Base-by-base conservation (phyloP, 2,329 filamentous ascomycete genomes). In the Trichoderma atrobrunneum region DNA sequence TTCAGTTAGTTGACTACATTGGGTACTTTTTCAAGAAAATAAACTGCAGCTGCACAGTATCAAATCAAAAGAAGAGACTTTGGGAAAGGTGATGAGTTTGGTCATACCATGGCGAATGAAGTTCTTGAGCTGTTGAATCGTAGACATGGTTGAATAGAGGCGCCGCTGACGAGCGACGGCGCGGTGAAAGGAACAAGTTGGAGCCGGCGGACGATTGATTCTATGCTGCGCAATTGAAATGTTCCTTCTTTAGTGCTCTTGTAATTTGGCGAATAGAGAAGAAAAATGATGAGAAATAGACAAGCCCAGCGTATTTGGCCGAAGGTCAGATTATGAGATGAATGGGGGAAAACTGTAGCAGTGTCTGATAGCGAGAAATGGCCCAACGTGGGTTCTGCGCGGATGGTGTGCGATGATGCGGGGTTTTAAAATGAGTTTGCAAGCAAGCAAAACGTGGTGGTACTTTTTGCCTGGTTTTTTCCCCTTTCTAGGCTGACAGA, bases 51-150 rank as follows among this genome's bases (percentile, higher is more conserved):
- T 36, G 30, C 26, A 28, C 14, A 60, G 18, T n/a, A n/a, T 16
- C 57, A 16, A 36, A 8, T 43, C 54, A 36, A 48, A 11, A 18
- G 43, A 34, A 26, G 32, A 16, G 39, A 72, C 12, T 28, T 51
- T 12, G 36, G 63, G 11, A 36, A 21, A 30, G 36, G 12, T 60
- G 61, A 60, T 54, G 39, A 26, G 59, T 12, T 71, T 48, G 7
- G 61, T 78, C 85, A 71, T 84, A 90, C 89, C 95, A 87, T 98
- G 95, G 76, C 95, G 93, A 84, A 98, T 96, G 84, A 98, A 97
- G 84, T 98, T 98, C 85, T 98, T 98, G 78, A 98, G 89, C 81
- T 96, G 96, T 85, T 98, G 95, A 85, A 98, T 97, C 76, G 89
- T 90, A 78, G 88, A 90, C 88, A 90, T 90, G 77, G 73, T 78